These are phyloP conservation scores for Leccinum solheimii DNA, from an alignment of 1,284 basidiomycete genomes.

Conservation along the genomic window DNA sequence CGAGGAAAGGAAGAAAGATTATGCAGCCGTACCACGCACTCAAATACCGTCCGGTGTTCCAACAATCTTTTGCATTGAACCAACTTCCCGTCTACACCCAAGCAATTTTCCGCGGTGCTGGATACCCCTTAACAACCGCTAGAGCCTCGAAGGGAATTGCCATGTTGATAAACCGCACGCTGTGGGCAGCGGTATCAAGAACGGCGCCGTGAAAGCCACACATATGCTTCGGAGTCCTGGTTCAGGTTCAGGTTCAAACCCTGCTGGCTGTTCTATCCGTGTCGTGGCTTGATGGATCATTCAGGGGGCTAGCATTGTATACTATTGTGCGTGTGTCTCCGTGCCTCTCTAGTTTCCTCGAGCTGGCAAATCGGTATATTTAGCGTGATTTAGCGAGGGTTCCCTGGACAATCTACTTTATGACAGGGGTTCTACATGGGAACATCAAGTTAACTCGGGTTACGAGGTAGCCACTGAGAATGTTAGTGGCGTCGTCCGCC, in stretches of 20 bases:
- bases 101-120: not conserved
- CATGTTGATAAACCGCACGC: not conserved
- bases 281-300: not conserved
- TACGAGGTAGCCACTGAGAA: not conserved
- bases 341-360: not conserved
- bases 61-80: not conserved
- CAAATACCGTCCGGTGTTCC: not conserved
- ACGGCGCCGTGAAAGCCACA: not conserved
- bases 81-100: not conserved
- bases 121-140: not conserved
- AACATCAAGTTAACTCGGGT: not conserved
- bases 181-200: not conserved
- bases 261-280: not conserved
- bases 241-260: not conserved
- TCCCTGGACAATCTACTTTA: not conserved
- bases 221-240: not conserved
- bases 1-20: not conserved
- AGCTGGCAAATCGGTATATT: not conserved
- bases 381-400: not conserved
- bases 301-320: not conserved
- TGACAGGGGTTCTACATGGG: constrained; percentile 1
- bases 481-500: not conserved
- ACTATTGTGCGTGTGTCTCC: not conserved
- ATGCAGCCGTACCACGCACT: not conserved
- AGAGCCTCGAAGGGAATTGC: not conserved